Percentiles rank a stretch among this genome's conserved stretches.
Evolutionary conservation across 306 rosid species (phyloP).

Genomic region (Fragaria ananassa): DNA sequence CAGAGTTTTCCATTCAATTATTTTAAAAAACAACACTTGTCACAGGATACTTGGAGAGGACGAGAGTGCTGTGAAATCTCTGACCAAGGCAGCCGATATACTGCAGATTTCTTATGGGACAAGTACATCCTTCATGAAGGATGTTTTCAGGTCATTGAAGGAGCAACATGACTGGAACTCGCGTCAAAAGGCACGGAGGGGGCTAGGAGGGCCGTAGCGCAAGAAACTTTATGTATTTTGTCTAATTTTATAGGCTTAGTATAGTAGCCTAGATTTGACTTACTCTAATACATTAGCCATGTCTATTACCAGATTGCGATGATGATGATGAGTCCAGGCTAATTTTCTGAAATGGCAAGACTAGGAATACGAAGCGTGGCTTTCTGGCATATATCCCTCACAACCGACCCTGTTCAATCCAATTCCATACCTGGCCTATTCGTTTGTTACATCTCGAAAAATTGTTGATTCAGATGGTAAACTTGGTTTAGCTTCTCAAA

Average conservation of each 20-base stretch:
- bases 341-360: not conserved
- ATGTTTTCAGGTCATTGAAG: slow-evolving; percentile 59
- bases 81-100: slow-evolving; percentile 60
- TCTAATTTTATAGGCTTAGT: too few relatives aligned
- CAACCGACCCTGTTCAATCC: too few relatives aligned
- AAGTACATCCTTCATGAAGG: slow-evolving; percentile 60
- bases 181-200: too few relatives aligned
- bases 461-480: too few relatives aligned
- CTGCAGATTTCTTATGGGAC: slow-evolving; percentile 80
- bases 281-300: too few relatives aligned
- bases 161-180: slow-evolving; percentile 57
- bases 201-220: not conserved
- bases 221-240: too few relatives aligned
- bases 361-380: not conserved
- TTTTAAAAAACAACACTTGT: not conserved
- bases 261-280: too few relatives aligned
- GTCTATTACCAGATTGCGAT: too few relatives aligned
- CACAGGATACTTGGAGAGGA: slow-evolving; percentile 65
- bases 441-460: too few relatives aligned
- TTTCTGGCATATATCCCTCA: too few relatives aligned
- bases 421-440: not conserved
- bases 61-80: slow-evolving; percentile 53
- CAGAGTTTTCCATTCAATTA: not conserved
- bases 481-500: too few relatives aligned
- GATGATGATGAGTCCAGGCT: too few relatives aligned